Evolutionary conservation across 1,139 yeast species (phyloP).

Genomic region (Diutina pseudorugosa): DNA sequence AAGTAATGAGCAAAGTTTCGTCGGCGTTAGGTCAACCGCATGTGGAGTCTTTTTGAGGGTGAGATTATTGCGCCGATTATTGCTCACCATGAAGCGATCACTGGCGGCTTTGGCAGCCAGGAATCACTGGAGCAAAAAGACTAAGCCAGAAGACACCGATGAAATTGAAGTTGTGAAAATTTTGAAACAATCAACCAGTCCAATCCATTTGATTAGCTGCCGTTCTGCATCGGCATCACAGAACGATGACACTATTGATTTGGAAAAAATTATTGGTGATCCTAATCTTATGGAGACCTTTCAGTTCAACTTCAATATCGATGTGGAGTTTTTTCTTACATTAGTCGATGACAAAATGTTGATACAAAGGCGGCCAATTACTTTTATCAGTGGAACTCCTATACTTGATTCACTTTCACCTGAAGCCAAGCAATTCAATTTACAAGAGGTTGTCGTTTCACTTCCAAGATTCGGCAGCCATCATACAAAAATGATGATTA

Average conservation of each 20-base stretch:
- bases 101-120: conserved; percentile 17
- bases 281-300: conserved; percentile 22
- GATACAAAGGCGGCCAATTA: conserved; percentile 12
- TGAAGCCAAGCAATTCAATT: conserved; percentile 11
- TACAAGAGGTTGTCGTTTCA: conserved; percentile 19
- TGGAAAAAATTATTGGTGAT: conserved; percentile 20
- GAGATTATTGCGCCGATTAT: too few relatives aligned
- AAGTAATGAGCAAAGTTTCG: too few relatives aligned
- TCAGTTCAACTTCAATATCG: conserved; percentile 40
- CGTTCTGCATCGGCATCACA: background rate
- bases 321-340: conserved; percentile 24
- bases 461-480: conserved; percentile 36
- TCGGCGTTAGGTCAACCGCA: too few relatives aligned
- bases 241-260: conserved; percentile 10
- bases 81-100: conserved; percentile 10
- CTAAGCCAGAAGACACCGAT: conserved; percentile 5
- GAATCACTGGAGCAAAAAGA: conserved; percentile 14
- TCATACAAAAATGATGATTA: conserved; percentile 58
- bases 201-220: background rate
- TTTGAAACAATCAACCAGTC: background rate
- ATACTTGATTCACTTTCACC: background rate
- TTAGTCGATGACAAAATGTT: conserved; percentile 20
- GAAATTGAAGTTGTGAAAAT: background rate
- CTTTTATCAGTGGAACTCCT: conserved; percentile 20
- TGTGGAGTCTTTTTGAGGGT: too few relatives aligned